Evolutionary conservation across 306 rosid genomes (phyloP), one percentile per base, ranked within the genome.

Genomic region (Quercus ilex): DNA sequence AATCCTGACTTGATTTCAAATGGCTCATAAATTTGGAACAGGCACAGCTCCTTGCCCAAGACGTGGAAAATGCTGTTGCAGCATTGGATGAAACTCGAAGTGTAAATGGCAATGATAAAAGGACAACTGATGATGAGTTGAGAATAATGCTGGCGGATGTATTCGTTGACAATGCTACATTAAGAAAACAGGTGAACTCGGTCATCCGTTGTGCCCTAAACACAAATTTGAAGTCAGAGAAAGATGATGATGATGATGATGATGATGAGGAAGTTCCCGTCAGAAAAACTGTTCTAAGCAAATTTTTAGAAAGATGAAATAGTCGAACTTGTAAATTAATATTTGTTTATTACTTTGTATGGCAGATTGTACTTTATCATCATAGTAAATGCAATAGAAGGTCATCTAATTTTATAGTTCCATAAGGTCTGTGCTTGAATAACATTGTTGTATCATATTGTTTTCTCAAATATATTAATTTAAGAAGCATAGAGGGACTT

Each of bases 31-130:
- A 77, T 71, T 78, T 83, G 75, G 70, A 80, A 78, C 96, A 95
- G 99, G 97, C 97, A 69, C 97, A 93, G 84, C 98, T 95, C 80
- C 93, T 93, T 6, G 96, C 94, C 7, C 96, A 87, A 74, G 94
- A 91, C 49, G 84, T 88, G 35, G 94, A 90, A 76, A 85, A 86
- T 75, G 76, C 82, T 20, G 85, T 80, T 65, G 82, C 30, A 59
- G 80, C 83, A 5, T 84, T 4, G 35, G 92, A 81, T 4, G 91
- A 87, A 60, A 69, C 83, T 11, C 80, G 33, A 4, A 69, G 51
- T 73, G 21, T 18, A 46, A 82, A 76, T 57, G 77, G 73, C 30
- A 78, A 77, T 68, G 77, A 80, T 73, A 70, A 59, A 35, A 83
- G 35, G 80, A 81, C 74, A 80, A 80, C 85, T 53, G 87, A 83